phyloP scores from a whole-genome alignment of 176 grass and related monocot species.

The Carex pumila region DNA sequence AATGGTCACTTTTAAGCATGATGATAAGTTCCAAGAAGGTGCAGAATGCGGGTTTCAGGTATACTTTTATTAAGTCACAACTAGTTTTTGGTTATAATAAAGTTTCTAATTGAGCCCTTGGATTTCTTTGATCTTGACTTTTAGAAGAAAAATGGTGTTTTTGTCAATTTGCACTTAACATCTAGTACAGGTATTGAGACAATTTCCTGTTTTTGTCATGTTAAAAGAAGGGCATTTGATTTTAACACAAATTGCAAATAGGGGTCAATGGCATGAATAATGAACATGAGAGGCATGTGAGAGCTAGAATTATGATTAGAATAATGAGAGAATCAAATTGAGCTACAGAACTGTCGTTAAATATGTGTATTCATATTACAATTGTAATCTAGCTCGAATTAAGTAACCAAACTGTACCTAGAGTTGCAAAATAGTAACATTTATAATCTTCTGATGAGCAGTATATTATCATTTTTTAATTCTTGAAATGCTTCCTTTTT shows the following conservation, averaged over 20 bases:
- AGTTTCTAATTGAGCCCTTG: background rate
- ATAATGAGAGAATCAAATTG: background rate
- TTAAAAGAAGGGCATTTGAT: background rate
- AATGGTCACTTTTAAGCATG: slow-evolving; percentile 97
- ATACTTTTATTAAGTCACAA: background rate
- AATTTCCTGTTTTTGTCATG: background rate
- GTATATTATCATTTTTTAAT: background rate
- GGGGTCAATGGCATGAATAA: background rate
- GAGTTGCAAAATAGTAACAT: background rate
- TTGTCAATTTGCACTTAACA: background rate
- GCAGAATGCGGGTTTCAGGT: slow-evolving; percentile 89
- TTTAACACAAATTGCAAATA: background rate
- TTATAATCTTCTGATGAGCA: background rate
- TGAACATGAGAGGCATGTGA: background rate
- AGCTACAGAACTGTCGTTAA: background rate
- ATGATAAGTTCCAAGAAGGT: slow-evolving; percentile 83
- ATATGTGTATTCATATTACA: background rate
- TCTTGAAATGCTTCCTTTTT: slow-evolving; percentile 20
- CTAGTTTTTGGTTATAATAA: background rate
- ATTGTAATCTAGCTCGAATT: background rate
- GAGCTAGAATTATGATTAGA: background rate
- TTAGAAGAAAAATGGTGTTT: background rate
- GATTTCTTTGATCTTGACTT: background rate
- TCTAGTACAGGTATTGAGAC: background rate
- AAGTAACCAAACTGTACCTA: background rate